Conservation (phyloP, 345 rosid genomes). For the Isatis tinctoria region DNA sequence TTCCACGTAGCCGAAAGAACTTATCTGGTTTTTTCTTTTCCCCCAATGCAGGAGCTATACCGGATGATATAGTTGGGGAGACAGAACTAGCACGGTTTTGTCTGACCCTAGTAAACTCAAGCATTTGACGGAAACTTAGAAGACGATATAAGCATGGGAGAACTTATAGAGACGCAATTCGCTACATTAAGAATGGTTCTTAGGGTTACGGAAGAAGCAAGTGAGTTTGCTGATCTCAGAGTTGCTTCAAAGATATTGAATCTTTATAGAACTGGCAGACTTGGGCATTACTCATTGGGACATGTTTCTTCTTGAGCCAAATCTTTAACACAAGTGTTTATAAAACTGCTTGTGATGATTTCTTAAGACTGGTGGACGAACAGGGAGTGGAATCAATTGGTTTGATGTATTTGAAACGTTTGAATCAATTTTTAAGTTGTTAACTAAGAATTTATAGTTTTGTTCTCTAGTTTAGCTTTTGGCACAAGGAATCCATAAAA, state of each 20-base stretch:
- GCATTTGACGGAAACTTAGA: slow-evolving; percentile 37
- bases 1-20: background rate
- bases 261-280: slow-evolving; percentile 81
- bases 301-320: slow-evolving; percentile 18
- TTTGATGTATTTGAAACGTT: background rate
- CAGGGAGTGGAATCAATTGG: background rate
- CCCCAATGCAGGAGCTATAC: slow-evolving; percentile 56
- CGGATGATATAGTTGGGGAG: slow-evolving; percentile 47
- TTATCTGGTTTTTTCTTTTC: background rate
- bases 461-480: background rate
- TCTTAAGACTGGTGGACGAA: background rate
- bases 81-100: slow-evolving; percentile 53
- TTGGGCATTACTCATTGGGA: slow-evolving; percentile 71
- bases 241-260: slow-evolving; percentile 62
- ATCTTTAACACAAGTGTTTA: no score
- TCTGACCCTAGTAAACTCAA: slow-evolving; percentile 53
- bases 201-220: slow-evolving; percentile 35
- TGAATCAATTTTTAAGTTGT: background rate
- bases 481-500: background rate
- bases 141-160: slow-evolving; percentile 32
- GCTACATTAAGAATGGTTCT: slow-evolving; percentile 39
- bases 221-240: slow-evolving; percentile 31
- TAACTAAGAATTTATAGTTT: background rate
- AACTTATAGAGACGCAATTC: slow-evolving; percentile 47
- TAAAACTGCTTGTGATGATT: no score